Evolutionary conservation across 2,329 filamentous ascomycete genomes (phyloP), one percentile per base, ranked within the genome.

Genomic region (Apiospora phragmitis): DNA sequence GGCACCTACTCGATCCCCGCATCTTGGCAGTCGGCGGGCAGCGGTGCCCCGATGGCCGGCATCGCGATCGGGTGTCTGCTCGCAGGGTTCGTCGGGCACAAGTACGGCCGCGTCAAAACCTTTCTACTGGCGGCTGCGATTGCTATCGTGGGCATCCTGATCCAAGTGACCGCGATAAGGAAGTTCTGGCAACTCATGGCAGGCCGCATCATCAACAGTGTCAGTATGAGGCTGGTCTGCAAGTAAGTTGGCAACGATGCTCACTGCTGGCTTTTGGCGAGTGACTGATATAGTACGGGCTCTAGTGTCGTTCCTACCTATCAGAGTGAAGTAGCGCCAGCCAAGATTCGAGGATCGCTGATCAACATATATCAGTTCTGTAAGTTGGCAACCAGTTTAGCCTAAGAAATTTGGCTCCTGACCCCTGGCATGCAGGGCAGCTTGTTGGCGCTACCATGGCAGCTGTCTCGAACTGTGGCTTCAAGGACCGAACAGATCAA

Each of bases 131-230:
- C 69, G 6, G 42, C 69, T 4, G 47, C 47, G 8, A 70, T 70
- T 2, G 69, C 69, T 14, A 35, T 85, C 21, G 85, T 88, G 67
- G 91, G 91, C 6, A 84, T 84, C 18, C 90, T 92, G 74, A 86
- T 92, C 70, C 89, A 92, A 78, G 85, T 93, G 65, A 91, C 91
- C n/a, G 69, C 75, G 68, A 51, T 74, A 18, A 69, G 71, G 75
- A 47, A 72, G 32, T 77, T 76, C 55, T 77, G 76, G 73, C 73
- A 74, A 26, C 70, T 78, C 12, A 72, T 78, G 21, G 74, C 75
- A 4, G 76, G 77, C 29, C 72, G 76, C 5, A 74, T 75, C 38
- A 68, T 78, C 41, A 76, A 76, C 68, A 67, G 68, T 62, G 24
- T 71, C 26, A 70, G 68, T 14, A 71, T 71, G 70, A 69, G 69